Conservation (phyloP, 768 basidiomycete species). For the Ramaria sp. region DNA sequence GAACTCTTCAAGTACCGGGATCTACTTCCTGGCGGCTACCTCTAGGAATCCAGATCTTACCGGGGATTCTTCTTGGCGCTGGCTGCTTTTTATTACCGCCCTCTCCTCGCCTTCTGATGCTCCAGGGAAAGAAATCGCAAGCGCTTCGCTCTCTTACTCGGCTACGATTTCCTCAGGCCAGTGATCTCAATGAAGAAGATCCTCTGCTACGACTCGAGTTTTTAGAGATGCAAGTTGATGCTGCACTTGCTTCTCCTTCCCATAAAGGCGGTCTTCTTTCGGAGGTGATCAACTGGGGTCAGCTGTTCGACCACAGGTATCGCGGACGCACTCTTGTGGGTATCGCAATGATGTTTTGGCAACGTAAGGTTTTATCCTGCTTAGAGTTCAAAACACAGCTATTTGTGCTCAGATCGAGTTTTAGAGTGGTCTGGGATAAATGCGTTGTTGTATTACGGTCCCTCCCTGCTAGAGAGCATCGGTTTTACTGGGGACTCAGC, state of each 20-base stretch:
- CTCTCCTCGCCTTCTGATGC: conserved; percentile 49
- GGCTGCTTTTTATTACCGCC: conserved; percentile 43
- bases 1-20: conserved; percentile 35
- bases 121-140: conserved; percentile 43
- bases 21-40: conserved; percentile 72
- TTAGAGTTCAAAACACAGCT: background rate
- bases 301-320: conserved; percentile 43
- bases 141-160: conserved; percentile 46
- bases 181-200: conserved; percentile 35
- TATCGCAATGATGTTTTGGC: conserved; percentile 70
- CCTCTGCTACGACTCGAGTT: conserved; percentile 55
- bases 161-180: conserved; percentile 36
- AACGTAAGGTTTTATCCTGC: conserved; percentile 40
- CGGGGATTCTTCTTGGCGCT: conserved; percentile 52
- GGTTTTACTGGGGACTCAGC: conserved; percentile 50
- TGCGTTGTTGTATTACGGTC: conserved; percentile 74
- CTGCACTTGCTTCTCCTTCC: conserved; percentile 34
- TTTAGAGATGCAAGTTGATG: conserved; percentile 66
- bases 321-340: conserved; percentile 57
- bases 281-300: conserved; percentile 41
- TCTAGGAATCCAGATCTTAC: conserved; percentile 58
- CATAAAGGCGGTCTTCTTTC: conserved; percentile 11
- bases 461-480: conserved; percentile 52
- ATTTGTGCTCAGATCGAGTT: background rate
- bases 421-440: conserved; percentile 85